A percentile compares a stretch with the other conserved stretches of the same genome.
phyloP scores from a whole-genome alignment of 2,329 filamentous ascomycete genomes.

The Colletotrichum echinochloae region DNA sequence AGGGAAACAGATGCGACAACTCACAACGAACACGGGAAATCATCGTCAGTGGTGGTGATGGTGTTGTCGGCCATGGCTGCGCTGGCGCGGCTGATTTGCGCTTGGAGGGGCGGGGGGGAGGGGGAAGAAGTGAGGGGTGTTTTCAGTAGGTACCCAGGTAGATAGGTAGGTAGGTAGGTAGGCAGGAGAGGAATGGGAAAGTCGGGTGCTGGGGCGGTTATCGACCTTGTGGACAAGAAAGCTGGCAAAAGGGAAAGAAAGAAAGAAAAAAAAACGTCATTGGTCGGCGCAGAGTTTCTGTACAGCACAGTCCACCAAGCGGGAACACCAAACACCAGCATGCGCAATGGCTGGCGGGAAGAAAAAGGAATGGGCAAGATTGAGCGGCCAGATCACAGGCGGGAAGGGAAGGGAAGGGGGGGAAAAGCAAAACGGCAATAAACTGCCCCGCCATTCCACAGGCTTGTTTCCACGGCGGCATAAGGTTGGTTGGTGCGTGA shows the following conservation, averaged over 20 bases:
- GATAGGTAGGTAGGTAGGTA: background rate
- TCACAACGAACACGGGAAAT: slow-evolving; percentile 74
- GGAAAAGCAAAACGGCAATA: background rate
- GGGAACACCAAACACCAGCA: background rate
- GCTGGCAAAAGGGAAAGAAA: background rate
- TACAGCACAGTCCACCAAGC: background rate
- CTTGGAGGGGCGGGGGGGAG: slow-evolving; percentile 6
- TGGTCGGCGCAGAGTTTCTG: slow-evolving; percentile 23
- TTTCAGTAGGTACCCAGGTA: background rate
- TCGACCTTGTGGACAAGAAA: background rate
- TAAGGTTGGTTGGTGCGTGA: slow-evolving; percentile 21
- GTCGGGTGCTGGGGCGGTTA: too few species aligned
- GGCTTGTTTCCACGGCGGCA: slow-evolving; percentile 31
- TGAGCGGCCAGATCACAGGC: background rate
- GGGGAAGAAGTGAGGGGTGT: slow-evolving; percentile 1
- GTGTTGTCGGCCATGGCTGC: slow-evolving; percentile 53
- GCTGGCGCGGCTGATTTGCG: slow-evolving; percentile 10
- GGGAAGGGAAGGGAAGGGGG: background rate
- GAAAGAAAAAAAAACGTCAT: slow-evolving; percentile 7
- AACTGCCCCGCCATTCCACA: slow-evolving; percentile 19
- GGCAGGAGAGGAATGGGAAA: slow-evolving; percentile 6
- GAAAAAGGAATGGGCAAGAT: background rate
- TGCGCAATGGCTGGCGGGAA: slow-evolving; percentile 2
- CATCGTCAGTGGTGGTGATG: slow-evolving; percentile 50
- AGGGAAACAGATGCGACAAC: slow-evolving; percentile 47